Percentiles rank a stretch among this genome's conserved stretches.
These are phyloP conservation scores for Trichoderma semiorbis DNA, from an alignment of 2,329 filamentous ascomycete species.

Conservation along the genomic window DNA sequence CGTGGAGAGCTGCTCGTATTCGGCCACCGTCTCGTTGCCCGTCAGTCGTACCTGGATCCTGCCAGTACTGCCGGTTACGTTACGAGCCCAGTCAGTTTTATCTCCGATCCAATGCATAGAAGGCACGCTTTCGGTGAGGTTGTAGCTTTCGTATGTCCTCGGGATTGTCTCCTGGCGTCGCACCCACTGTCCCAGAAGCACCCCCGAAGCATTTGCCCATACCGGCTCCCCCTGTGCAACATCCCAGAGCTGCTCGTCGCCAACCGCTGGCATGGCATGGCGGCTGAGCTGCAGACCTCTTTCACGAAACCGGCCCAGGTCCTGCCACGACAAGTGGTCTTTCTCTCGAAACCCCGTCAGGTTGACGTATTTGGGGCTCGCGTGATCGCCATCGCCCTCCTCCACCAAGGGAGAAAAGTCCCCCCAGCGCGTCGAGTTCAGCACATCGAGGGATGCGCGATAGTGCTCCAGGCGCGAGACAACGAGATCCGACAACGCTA, in stretches of 20 bases:
- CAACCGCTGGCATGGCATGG: constrained; percentile 45
- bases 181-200: constrained; percentile 72
- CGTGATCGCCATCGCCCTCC: constrained; percentile 19
- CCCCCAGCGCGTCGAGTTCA: constrained; percentile 57
- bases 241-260: constrained; percentile 41
- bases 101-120: constrained; percentile 61
- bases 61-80: constrained; percentile 71
- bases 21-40: constrained; percentile 49
- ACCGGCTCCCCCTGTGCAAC: constrained; percentile 41
- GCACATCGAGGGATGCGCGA: constrained; percentile 47
- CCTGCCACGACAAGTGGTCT: constrained; percentile 75
- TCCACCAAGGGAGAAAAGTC: constrained; percentile 50
- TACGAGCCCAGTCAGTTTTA: constrained; percentile 66
- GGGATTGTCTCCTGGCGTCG: constrained; percentile 49
- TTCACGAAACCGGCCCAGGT: constrained; percentile 63
- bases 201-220: constrained; percentile 79
- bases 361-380: constrained; percentile 53
- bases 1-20: constrained; percentile 40
- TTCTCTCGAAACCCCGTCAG: constrained; percentile 72
- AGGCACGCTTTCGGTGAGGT: constrained; percentile 62
- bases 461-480: constrained; percentile 49
- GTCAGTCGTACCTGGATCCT: constrained; percentile 65
- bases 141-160: constrained; percentile 51
- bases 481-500: constrained; percentile 36
- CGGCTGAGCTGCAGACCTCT: constrained; percentile 60